These are phyloP conservation scores for Pichia kluyveri DNA, from an alignment of 805 yeast genomes.

Conservation along the genomic window DNA sequence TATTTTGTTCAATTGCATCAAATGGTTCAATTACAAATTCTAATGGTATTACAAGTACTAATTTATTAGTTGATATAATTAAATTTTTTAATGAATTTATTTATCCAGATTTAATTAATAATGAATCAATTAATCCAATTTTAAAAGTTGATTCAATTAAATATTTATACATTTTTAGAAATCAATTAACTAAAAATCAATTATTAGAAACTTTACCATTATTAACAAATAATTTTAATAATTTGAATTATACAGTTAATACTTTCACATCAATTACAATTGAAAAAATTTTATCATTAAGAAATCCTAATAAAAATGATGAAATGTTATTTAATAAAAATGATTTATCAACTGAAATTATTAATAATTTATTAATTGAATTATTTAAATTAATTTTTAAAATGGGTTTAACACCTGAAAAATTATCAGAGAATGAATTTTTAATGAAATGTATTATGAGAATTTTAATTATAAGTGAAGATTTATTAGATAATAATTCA, in stretches of 20 bases:
- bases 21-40: conserved; percentile 75
- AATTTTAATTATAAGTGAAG: conserved; percentile 64
- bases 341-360: conserved; percentile 58
- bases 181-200: conserved; percentile 85
- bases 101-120: conserved; percentile 67
- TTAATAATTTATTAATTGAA: conserved; percentile 51
- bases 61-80: conserved; percentile 76
- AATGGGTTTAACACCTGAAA: conserved; percentile 66
- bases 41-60: conserved; percentile 81
- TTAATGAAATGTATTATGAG: conserved; percentile 85
- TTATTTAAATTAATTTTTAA: conserved; percentile 59
- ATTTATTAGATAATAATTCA: conserved; percentile 37
- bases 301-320: conserved; percentile 47
- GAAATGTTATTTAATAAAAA: conserved; percentile 56
- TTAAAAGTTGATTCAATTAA: conserved; percentile 88
- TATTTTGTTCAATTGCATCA: conserved; percentile 84
- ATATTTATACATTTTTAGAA: conserved; percentile 81
- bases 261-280: conserved; percentile 92
- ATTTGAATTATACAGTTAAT: conserved; percentile 69
- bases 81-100: conserved; percentile 74
- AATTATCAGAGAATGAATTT: conserved; percentile 90
- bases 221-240: conserved; percentile 58
- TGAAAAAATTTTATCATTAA: conserved; percentile 76
- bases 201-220: conserved; percentile 71
- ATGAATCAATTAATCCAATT: conserved; percentile 53